phyloP scores from a whole-genome alignment of 2,329 filamentous ascomycete species.

The Exophiala lecanii-corni region DNA sequence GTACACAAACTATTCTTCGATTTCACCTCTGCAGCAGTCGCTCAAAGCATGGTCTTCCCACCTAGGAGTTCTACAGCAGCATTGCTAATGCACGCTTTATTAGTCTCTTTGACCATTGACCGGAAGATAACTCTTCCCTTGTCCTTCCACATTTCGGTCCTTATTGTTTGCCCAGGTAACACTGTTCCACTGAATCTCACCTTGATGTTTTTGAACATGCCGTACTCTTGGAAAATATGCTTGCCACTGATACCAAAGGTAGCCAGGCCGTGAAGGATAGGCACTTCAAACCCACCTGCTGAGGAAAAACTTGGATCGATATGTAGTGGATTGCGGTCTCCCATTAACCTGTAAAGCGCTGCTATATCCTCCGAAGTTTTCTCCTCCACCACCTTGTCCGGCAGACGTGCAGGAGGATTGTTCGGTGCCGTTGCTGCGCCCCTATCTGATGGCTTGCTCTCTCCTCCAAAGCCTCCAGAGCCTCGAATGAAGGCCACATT shows the following conservation, averaged over 20 bases:
- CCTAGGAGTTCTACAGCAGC: conserved; percentile 66
- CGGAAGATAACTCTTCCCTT: conserved; percentile 75
- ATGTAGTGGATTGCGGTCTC: conserved; percentile 93
- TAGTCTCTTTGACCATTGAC: conserved; percentile 83
- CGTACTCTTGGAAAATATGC: conserved; percentile 79
- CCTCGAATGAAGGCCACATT: conserved; percentile 86
- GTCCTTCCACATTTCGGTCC: conserved; percentile 93
- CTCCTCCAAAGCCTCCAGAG: conserved; percentile 81
- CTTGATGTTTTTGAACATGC: conserved; percentile 83
- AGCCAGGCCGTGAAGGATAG: conserved; percentile 92
- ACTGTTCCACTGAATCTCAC: conserved; percentile 83
- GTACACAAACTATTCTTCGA: too few species aligned
- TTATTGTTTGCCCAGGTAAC: conserved; percentile 66
- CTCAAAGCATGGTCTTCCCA: background rate
- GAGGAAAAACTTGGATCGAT: conserved; percentile 91
- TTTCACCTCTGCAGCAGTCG: too few species aligned
- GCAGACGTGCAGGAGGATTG: conserved; percentile 66
- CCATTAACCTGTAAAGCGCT: conserved; percentile 84
- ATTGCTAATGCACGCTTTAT: conserved; percentile 77
- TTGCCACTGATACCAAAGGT: conserved; percentile 87
- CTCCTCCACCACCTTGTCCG: conserved; percentile 79
- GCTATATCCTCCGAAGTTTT: conserved; percentile 86
- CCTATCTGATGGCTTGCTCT: conserved; percentile 68
- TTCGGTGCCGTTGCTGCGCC: conserved; percentile 75
- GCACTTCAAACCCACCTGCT: conserved; percentile 86